These are phyloP conservation scores for Fusarium circinatum DNA, from an alignment of 2,329 filamentous ascomycete genomes.

Conservation along the genomic window DNA sequence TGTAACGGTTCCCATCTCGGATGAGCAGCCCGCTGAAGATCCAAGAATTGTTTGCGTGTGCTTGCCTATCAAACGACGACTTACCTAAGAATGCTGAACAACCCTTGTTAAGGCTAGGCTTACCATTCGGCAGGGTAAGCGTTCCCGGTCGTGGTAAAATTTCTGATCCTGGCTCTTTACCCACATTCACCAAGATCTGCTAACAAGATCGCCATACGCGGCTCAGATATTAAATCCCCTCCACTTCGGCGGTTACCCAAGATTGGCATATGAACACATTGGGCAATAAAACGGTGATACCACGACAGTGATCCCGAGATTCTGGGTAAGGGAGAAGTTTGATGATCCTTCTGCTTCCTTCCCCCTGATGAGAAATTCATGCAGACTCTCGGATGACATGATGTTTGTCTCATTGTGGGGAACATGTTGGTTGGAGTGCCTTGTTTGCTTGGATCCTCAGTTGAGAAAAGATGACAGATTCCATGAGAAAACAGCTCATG, in stretches of 20 bases:
- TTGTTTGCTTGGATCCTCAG: neutral
- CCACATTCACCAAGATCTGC: neutral
- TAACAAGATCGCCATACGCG: neutral
- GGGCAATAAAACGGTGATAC: neutral
- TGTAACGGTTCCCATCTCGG: neutral
- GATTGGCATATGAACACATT: neutral
- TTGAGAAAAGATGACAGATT: neutral
- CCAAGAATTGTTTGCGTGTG: neutral
- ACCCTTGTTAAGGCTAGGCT: neutral
- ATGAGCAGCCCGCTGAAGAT: neutral
- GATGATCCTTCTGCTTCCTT: neutral
- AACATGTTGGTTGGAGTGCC: neutral
- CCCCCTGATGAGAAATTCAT: neutral
- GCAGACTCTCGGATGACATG: neutral
- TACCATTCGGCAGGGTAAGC: neutral
- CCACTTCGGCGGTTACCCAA: neutral
- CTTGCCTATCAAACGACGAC: neutral
- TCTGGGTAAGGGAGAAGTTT: neutral
- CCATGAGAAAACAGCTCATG: neutral
- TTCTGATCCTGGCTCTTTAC: neutral
- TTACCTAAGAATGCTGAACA: neutral
- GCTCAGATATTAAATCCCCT: neutral
- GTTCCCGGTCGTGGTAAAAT: neutral
- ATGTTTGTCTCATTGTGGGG: neutral
- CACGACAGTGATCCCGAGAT: neutral